Evolutionary conservation across 2,329 filamentous ascomycete genomes (phyloP), one percentile per base, ranked within the genome.

Genomic region (Monilinia laxa): DNA sequence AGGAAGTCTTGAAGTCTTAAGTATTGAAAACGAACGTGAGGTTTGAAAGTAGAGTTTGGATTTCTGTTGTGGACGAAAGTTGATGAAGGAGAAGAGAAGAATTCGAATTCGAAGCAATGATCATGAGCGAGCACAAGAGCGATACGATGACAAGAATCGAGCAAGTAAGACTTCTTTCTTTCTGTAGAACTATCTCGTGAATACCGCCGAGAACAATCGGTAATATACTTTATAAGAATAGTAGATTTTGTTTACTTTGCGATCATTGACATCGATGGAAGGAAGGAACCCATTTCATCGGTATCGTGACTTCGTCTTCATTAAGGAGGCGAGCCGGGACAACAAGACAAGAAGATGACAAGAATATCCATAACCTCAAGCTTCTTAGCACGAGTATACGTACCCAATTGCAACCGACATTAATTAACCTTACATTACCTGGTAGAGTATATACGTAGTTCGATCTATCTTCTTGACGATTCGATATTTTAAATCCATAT

Each of bases 111-210:
- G n/a, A 56, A 52, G 49, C 18, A 28, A 52, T 25, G 11, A 38
- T 18, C 23, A 52, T 25, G 11, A 38, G 28, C 23, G 11, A 38
- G 28, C 10, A 35, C 49, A 14, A 14, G 51, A 38, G 45, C 58
- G 28, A 62, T 25, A 51, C 35, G 56, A 52, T 28, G 25, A 52
- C 23, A 52, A 52, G 12, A 52, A 7, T 52, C 16, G 14, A 25
- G 23, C 5, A 62, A 62, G 58, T 25, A 51, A 62, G 58, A 52
- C 58, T 52, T 62, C 58, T 51, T 62, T 51, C 58, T 62, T 62
- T 62, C 45, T 62, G 45, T 38, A 35, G 31, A 35, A 35, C 31
- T 5, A 62, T 51, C 40, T 62, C 58, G 51, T 20, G 45, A 51
- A 62, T 62, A 52, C n/a, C 14, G 45, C 58, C 58, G 58, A 62